A percentile compares a stretch with the other conserved stretches of the same genome.
These are phyloP conservation scores for Talaromyces sp. DNA, from an alignment of 2,329 filamentous ascomycete species.

Conservation along the genomic window DNA sequence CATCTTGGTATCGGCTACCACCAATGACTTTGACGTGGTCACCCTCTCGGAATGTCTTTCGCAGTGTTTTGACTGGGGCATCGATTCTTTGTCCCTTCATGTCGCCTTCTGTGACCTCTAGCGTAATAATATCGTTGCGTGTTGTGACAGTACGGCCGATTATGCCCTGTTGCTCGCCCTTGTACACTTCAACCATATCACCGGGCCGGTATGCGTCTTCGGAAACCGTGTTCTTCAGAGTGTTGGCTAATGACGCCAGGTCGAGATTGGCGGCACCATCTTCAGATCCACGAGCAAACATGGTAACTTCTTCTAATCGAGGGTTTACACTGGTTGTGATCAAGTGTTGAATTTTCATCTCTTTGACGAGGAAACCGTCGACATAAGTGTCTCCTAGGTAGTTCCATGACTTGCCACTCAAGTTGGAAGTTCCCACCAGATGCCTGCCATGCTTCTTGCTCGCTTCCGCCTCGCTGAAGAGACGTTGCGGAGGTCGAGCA, in stretches of 20 bases:
- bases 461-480: constrained; percentile 91
- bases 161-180: constrained; percentile 90
- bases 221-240: constrained; percentile 75
- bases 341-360: constrained; percentile 83
- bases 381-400: constrained; percentile 88
- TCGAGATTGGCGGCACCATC: constrained; percentile 94
- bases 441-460: constrained; percentile 75
- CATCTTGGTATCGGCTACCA: constrained; percentile 87
- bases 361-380: constrained; percentile 89
- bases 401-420: constrained; percentile 65
- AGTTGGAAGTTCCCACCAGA: constrained; percentile 48
- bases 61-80: constrained; percentile 83
- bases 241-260: constrained; percentile 82
- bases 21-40: constrained; percentile 99
- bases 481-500: constrained; percentile 76
- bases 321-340: constrained; percentile 88
- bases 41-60: constrained; percentile 87
- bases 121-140: constrained; percentile 84
- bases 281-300: constrained; percentile 79
- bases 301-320: constrained; percentile 90
- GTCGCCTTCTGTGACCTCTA: constrained; percentile 77
- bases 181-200: constrained; percentile 93
- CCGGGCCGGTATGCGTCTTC: constrained; percentile 84
- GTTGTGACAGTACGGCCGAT: constrained; percentile 80
- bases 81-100: constrained; percentile 81